phyloP scores from a whole-genome alignment of 1,139 yeast species.

The Wickerhamomyces sp. region DNA sequence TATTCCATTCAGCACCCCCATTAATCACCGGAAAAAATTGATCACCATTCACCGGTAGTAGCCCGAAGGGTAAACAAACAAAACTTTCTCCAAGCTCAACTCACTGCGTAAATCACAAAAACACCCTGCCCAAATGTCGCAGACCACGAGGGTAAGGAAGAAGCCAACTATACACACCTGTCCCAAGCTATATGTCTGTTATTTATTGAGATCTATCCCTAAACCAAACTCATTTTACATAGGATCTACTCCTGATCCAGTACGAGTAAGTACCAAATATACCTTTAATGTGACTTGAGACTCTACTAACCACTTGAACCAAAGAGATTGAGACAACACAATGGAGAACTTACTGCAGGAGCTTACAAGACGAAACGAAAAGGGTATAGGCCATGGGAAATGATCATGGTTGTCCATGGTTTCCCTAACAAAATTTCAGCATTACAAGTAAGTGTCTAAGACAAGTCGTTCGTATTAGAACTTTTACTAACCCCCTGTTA shows the following conservation, averaged over 20 bases:
- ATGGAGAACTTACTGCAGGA: constrained; percentile 66
- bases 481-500: too few species aligned
- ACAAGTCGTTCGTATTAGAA: too few species aligned
- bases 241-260: constrained; percentile 77
- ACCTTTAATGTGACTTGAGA: background rate
- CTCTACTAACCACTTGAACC: background rate
- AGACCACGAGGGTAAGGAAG: constrained; percentile 1
- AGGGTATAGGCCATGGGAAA: constrained; percentile 69
- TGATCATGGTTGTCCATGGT: constrained; percentile 58
- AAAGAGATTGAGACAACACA: constrained; percentile 64
- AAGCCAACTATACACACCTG: constrained; percentile 5
- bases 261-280: constrained; percentile 27
- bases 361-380: constrained; percentile 57
- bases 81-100: too few species aligned
- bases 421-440: constrained; percentile 72
- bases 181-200: constrained; percentile 58
- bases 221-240: constrained; percentile 57
- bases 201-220: constrained; percentile 54
- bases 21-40: too few species aligned
- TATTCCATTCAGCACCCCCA: too few species aligned
- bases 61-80: background rate
- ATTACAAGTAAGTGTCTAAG: constrained; percentile 39
- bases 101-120: too few species aligned
- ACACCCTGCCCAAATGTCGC: constrained; percentile 1
- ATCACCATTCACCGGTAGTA: too few species aligned